Conservation (phyloP, 345 rosid genomes). For the Rhizophora mangle region DNA sequence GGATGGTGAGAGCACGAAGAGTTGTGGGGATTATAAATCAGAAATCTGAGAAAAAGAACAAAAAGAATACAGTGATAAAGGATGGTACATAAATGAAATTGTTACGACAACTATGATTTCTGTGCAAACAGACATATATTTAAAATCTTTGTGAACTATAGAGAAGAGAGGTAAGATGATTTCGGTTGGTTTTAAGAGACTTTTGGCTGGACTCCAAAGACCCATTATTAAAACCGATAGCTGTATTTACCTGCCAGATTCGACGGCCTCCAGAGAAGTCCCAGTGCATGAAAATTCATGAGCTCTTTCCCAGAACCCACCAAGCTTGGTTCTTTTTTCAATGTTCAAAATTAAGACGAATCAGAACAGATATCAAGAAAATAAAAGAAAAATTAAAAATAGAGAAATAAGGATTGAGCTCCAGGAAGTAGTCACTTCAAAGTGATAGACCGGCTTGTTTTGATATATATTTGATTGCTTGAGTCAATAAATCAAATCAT, state of each 20-base stretch:
- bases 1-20: neutral
- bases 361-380: no score
- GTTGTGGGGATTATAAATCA: neutral
- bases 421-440: no score
- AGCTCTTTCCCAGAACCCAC: neutral
- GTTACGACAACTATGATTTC: neutral
- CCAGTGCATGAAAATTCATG: neutral
- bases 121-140: neutral
- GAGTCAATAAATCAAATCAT: no score
- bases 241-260: neutral
- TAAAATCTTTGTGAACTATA: neutral
- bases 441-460: no score
- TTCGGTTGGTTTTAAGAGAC: neutral
- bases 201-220: conserved; percentile 5
- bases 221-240: neutral
- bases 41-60: neutral
- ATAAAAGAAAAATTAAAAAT: no score
- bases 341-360: no score
- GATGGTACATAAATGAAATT: neutral
- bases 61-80: neutral
- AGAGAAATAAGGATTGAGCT: neutral
- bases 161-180: no score
- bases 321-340: neutral
- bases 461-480: no score
- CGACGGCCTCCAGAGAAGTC: conserved; percentile 2